Percentiles rank a stretch among this genome's conserved stretches.
phyloP scores from a whole-genome alignment of 306 rosid species.

The Lathyrus tuberosus region DNA sequence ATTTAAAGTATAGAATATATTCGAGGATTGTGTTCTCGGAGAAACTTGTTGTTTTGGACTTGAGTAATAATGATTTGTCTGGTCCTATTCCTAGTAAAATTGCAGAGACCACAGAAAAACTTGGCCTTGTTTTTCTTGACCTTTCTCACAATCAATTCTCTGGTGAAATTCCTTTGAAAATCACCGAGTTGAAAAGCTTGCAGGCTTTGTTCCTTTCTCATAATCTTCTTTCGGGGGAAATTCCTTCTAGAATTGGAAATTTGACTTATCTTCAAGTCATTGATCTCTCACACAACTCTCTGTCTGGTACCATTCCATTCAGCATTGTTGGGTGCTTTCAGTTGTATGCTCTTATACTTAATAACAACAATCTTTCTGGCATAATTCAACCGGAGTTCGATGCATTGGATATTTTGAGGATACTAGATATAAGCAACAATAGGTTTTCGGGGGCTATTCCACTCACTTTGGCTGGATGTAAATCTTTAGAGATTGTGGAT shows the following conservation, averaged over 20 bases:
- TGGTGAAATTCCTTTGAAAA: conserved; percentile 83
- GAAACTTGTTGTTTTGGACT: conserved; percentile 89
- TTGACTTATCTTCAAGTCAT: conserved; percentile 95
- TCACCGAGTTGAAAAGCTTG: conserved; percentile 90
- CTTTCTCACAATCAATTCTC: conserved; percentile 89
- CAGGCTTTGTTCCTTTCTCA: conserved; percentile 96
- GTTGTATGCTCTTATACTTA: conserved; percentile 86
- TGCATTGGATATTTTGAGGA: conserved; percentile 90
- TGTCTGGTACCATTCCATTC: conserved; percentile 88
- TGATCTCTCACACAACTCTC: conserved; percentile 86
- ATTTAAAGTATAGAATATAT: conserved; percentile 68
- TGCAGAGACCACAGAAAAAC: conserved; percentile 82
- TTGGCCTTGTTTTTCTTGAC: conserved; percentile 92
- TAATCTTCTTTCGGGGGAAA: conserved; percentile 86
- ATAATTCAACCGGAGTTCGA: conserved; percentile 98
- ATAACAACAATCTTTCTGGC: conserved; percentile 87
- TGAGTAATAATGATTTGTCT: conserved; percentile 79
- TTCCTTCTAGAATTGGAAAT: conserved; percentile 91
- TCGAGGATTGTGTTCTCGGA: conserved; percentile 86
- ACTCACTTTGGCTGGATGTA: conserved; percentile 95
- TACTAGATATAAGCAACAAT: conserved; percentile 91
- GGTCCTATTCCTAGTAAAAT: conserved; percentile 88
- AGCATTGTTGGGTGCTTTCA: conserved; percentile 98
- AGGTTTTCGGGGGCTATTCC: conserved; percentile 92
- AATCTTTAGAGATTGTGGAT: conserved; percentile 89